Percentiles rank a stretch among this genome's conserved stretches.
phyloP scores from a whole-genome alignment of 306 rosid species.

The Lathyrus tuberosus region DNA sequence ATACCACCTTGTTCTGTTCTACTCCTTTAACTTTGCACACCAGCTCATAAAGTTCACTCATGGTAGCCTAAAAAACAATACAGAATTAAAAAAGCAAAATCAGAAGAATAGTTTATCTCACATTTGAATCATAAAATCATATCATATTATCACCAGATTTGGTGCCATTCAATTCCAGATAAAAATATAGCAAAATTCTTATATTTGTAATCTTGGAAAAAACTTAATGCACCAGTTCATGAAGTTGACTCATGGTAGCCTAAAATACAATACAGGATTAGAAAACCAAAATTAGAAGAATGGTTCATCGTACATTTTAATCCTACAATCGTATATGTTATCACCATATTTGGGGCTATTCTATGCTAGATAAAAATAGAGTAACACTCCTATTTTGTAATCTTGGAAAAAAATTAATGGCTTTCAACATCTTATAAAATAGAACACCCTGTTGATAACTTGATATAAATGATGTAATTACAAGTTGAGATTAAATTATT shows the following conservation, averaged over 20 bases:
- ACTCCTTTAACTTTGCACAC: constrained; percentile 67
- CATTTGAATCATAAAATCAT: constrained; percentile 20
- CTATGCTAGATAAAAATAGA: constrained; percentile 14
- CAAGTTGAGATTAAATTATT: not conserved
- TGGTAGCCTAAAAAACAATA: constrained; percentile 65
- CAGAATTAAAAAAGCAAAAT: constrained; percentile 30
- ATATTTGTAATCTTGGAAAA: constrained; percentile 6
- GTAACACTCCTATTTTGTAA: not conserved
- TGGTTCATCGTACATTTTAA: constrained; percentile 19
- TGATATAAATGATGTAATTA: not conserved
- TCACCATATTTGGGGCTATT: constrained; percentile 19
- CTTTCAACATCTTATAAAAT: not conserved
- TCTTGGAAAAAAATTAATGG: constrained; percentile 17
- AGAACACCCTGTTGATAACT: not conserved
- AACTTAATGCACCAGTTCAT: constrained; percentile 47
- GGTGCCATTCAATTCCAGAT: constrained; percentile 13
- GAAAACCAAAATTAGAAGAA: constrained; percentile 25
- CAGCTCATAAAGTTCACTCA: constrained; percentile 63
- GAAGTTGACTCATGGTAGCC: constrained; percentile 70
- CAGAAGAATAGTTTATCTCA: constrained; percentile 21
- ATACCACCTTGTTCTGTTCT: constrained; percentile 66
- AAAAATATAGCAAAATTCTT: not conserved
- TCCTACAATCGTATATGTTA: constrained; percentile 15
- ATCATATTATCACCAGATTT: constrained; percentile 27
- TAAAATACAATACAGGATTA: constrained; percentile 47